Percentiles rank a stretch among this genome's conserved stretches.
Evolutionary conservation across 2,329 filamentous ascomycete species (phyloP).

Genomic region (Aspergillus sojae): DNA sequence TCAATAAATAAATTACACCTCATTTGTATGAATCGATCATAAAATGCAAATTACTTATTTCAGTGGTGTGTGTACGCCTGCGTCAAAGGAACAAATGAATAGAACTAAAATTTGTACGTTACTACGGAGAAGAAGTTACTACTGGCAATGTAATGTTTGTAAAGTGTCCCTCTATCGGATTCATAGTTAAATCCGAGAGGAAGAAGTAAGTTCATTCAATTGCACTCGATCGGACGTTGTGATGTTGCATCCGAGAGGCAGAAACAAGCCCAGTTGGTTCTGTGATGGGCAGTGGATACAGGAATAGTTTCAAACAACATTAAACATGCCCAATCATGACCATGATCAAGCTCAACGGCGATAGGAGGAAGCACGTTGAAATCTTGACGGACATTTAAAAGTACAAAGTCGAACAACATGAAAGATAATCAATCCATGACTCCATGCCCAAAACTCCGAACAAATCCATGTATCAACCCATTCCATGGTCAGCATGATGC

Average conservation of each 20-base stretch:
- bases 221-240: background rate
- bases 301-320: background rate
- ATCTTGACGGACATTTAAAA: background rate
- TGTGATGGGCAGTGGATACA: background rate
- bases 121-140: background rate
- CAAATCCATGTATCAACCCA: background rate
- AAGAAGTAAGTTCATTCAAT: background rate
- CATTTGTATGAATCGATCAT: background rate
- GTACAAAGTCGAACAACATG: background rate
- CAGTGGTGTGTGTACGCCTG: background rate
- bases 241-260: background rate
- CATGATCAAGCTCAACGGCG: background rate
- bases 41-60: background rate
- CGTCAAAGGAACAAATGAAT: background rate
- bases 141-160: background rate
- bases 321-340: background rate
- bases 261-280: background rate
- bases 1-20: background rate
- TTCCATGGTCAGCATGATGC: background rate
- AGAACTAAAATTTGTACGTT: background rate
- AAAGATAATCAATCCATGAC: background rate
- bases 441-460: background rate
- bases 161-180: background rate
- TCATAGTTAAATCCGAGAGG: background rate
- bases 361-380: background rate